phyloP scores from a whole-genome alignment of 495 filamentous ascomycete species.

The Aspergillus avenaceus region DNA sequence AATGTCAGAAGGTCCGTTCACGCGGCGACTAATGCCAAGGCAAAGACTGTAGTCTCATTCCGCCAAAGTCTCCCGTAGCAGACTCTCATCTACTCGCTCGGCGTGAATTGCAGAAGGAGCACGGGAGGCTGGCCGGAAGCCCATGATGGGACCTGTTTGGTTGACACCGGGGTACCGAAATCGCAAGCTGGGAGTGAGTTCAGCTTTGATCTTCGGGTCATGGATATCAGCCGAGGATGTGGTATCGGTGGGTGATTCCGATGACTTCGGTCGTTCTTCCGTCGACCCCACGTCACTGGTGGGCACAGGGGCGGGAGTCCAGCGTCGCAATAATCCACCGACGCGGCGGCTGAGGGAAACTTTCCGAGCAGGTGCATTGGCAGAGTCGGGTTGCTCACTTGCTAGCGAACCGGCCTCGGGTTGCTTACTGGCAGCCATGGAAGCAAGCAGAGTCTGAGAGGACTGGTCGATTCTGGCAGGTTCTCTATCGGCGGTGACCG shows the following conservation, averaged over 20 bases:
- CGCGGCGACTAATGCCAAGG: slow-evolving; percentile 6
- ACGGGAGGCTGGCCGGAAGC: slow-evolving; percentile 29
- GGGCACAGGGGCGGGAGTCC: slow-evolving; percentile 43
- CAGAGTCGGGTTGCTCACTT: slow-evolving; percentile 23
- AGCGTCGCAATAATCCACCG: slow-evolving; percentile 54
- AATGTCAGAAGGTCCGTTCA: neutral
- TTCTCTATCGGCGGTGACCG: slow-evolving; percentile 36
- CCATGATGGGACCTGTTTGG: slow-evolving; percentile 44
- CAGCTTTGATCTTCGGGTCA: slow-evolving; percentile 1
- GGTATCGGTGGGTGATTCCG: slow-evolving; percentile 6
- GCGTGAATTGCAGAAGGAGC: slow-evolving; percentile 31
- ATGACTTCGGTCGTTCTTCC: slow-evolving; percentile 15
- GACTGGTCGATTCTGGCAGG: slow-evolving; percentile 20
- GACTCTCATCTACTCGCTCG: slow-evolving; percentile 31
- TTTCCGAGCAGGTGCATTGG: slow-evolving; percentile 20
- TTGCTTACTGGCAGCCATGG: slow-evolving; percentile 28
- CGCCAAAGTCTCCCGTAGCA: slow-evolving; percentile 39
- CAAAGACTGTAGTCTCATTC: slow-evolving; percentile 17
- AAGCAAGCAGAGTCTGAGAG: slow-evolving; percentile 35
- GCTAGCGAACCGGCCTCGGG: slow-evolving; percentile 19
- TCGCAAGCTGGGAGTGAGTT: slow-evolving; percentile 10
- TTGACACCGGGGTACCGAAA: slow-evolving; percentile 45
- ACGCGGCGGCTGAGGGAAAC: slow-evolving; percentile 40
- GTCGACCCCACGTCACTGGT: slow-evolving; percentile 15
- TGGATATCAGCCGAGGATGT: slow-evolving; percentile 1